Base-by-base conservation (phyloP, 192 early-diverging fungal species). In the Podila epicladia region DNA sequence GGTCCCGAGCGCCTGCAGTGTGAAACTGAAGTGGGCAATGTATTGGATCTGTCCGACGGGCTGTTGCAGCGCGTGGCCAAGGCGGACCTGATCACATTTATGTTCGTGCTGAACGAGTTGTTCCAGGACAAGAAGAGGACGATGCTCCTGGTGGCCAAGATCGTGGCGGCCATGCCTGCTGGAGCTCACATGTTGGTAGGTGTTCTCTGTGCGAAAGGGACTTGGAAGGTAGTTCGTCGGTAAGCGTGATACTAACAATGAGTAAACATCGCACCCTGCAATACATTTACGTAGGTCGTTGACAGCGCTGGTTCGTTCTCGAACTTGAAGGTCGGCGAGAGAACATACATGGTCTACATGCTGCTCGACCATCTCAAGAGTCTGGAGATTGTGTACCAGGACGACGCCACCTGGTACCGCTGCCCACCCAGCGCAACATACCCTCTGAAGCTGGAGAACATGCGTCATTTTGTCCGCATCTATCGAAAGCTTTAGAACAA, bases 251-350 rank as follows among this genome's bases (percentile, higher is more conserved):
- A 45, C 41, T 45, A 45, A 45, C 41, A 45, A 15, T 4, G 41
- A 45, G 41, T 55, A 20, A 20, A 20, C 53, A 55, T 22, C 12
- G 2, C 9, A 41, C 38, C 1, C 51, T 51, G 51, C 20, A 22
- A 26, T 50, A 4, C 51, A 17, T 35, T 19, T 69, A 35, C 33
- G 45, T 59, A 88, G 87, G 85, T 94, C 5, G 93, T 94, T 9
- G 97, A 98, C 69, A 95, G 95, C 20, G 97, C 97, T 2, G 95
- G 96, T 29, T 95, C 93, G 3, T 98, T 98, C 73, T 97, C 95
- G 5, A 92, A 96, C 62, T 73, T 95, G 20, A 84, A 90, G 58
- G 88, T 98, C 1, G 94, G 90, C 4, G 82, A 74, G 65, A 86
- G 85, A 37, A 90, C 84, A n/a, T 97, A 97, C 74, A 98, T 95